These are phyloP conservation scores for Amylocystis lapponica DNA, from an alignment of 768 basidiomycete species.

Conservation along the genomic window DNA sequence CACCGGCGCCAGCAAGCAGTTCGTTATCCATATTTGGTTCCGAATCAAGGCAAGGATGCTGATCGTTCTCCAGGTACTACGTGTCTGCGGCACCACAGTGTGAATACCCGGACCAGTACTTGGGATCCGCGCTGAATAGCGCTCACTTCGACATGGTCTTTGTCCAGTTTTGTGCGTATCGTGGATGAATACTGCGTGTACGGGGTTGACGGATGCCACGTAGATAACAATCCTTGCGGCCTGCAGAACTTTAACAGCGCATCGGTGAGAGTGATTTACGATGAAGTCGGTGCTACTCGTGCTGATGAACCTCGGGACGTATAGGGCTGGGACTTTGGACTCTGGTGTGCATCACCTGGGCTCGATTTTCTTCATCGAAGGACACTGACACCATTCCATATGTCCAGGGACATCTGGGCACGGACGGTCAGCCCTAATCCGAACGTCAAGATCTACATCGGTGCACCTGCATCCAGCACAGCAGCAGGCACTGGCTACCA, in stretches of 20 bases:
- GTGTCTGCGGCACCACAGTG: slow-evolving; percentile 35
- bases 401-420: slow-evolving; percentile 41
- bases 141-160: slow-evolving; percentile 35
- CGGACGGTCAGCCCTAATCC: slow-evolving; percentile 34
- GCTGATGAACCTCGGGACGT: slow-evolving; percentile 1
- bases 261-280: slow-evolving; percentile 34
- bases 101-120: slow-evolving; percentile 31
- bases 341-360: slow-evolving; percentile 16
- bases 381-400: slow-evolving; percentile 5
- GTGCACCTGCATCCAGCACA: slow-evolving; percentile 35
- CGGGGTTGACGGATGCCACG: background rate
- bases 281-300: background rate
- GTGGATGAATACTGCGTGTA: slow-evolving; percentile 3
- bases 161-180: slow-evolving; percentile 42
- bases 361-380: background rate
- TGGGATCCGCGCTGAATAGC: slow-evolving; percentile 29
- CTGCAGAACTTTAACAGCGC: slow-evolving; percentile 45
- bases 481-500: slow-evolving; percentile 37
- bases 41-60: background rate
- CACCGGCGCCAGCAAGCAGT: slow-evolving; percentile 30
- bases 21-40: slow-evolving; percentile 7
- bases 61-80: slow-evolving; percentile 22
- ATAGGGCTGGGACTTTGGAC: slow-evolving; percentile 43
- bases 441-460: slow-evolving; percentile 42
- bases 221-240: slow-evolving; percentile 41